A percentile compares a stretch with the other conserved stretches of the same genome.
phyloP scores from a whole-genome alignment of 78 protist genomes.

The Mantamonas sphyraenae region DNA sequence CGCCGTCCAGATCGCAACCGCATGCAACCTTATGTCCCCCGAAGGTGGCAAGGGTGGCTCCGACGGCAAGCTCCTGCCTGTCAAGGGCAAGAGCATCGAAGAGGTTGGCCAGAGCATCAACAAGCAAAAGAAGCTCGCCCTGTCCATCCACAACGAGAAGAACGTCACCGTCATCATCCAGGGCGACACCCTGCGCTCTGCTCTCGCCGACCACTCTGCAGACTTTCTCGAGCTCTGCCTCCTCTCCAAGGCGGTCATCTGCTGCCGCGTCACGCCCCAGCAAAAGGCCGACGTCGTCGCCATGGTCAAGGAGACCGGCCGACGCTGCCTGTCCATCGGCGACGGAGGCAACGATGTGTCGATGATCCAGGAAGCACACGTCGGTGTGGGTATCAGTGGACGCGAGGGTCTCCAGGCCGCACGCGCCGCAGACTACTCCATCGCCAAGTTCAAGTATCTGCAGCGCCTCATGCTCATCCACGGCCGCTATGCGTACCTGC shows the following conservation, averaged over 20 bases:
- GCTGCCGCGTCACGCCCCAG: conserved; percentile 82
- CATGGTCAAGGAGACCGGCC: conserved; percentile 40
- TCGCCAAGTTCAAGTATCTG: conserved; percentile 59
- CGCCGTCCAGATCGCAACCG: conserved; percentile 81
- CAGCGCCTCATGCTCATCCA: conserved; percentile 71
- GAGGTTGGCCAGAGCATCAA: neutral
- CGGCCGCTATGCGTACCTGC: conserved; percentile 63
- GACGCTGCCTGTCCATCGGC: conserved; percentile 46
- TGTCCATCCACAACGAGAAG: neutral
- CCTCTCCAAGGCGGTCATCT: conserved; percentile 52
- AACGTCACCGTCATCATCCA: conserved; percentile 21
- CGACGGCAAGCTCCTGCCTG: neutral
- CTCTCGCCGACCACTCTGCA: neutral
- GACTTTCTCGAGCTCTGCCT: too few relatives aligned
- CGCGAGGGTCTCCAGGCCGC: conserved; percentile 59
- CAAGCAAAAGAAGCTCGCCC: neutral
- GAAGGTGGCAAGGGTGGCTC: too few relatives aligned
- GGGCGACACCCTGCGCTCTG: conserved; percentile 6
- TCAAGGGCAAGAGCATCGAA: neutral
- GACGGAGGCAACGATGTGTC: conserved; percentile 74
- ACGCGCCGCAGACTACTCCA: conserved; percentile 56
- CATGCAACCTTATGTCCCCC: conserved; percentile 60
- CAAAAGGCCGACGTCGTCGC: conserved; percentile 79
- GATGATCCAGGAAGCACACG: conserved; percentile 62
- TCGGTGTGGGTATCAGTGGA: conserved; percentile 75